Evolutionary conservation across 306 rosid genomes (phyloP), one percentile per base, ranked within the genome.

Genomic region (Purshia tridentata): DNA sequence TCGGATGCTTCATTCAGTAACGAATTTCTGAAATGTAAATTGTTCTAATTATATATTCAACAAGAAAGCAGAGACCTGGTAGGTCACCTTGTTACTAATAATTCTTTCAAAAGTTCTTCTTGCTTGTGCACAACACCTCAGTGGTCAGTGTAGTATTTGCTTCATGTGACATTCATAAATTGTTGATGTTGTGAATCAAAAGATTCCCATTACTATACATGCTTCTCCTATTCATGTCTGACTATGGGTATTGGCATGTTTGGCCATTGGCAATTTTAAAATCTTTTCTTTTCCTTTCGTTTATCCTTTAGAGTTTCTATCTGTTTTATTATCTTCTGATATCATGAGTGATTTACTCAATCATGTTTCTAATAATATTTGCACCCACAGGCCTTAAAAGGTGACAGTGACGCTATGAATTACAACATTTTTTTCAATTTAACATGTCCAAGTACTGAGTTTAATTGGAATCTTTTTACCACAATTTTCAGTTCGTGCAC

Each of bases 1-100:
- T 52, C 37, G 37, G 29, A 40, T 41, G 65, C 12, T 65, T 69
- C 11, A 41, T 62, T 78, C 29, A 29, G 75, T 58, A 74, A 14
- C 72, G 39, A 35, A 20, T 74, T 79, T 78, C 48, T 75, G 40
- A 29, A 61, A 69, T 68, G 72, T 76, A 54, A 52, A 76, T 41
- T 50, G 73, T 63, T 41, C 70, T 90, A 70, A 90, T 93, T 51
- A 83, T 93, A 66, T 93, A 96, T 66, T 90, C 97, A 18, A 80
- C 87, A 50, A 86, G 97, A 79, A 92, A 88, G 87, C 89, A 67
- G 65, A 81, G 76, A 65, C 59, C 73, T 37, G 74, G 98, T 93
- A 88, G 73, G 93, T 79, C 64, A n/a, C 62, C 22, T 41, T 54
- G 41, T 12, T 23, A 70, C 52, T 54, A 20, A n/a, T 51, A 35